Base-by-base conservation (phyloP, 129 eudicot species). In the Glebionis coronaria region DNA sequence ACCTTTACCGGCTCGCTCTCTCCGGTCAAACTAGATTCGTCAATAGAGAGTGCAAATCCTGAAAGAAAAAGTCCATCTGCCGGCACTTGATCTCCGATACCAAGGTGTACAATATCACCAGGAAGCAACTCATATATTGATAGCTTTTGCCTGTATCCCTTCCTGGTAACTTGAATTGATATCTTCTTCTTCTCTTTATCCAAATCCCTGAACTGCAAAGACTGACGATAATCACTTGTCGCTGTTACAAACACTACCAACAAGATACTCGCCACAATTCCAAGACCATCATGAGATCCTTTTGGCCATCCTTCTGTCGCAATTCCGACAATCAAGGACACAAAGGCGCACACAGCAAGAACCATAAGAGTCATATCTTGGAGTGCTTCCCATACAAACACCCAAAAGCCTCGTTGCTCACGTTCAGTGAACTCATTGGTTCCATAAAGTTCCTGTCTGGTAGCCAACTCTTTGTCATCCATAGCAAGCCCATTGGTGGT, bases 351-450 rank as follows among this genome's bases (percentile, higher is more conserved):
- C 1, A 72, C 88, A 5, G 83, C 96, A 44, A 91, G 96, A 70
- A 91, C 90, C 98, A 91, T 88, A 21, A 91, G 93, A 9, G 98
- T 91, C 96, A 88, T 91, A 54, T 91, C 98, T 18, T 91, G 96
- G 28, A 91, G 91, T 15, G 98, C 94, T 80, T 91, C 98, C 88
- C 85, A 88, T 25, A 91, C 94, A 70, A 85, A 91, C 38, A 91
- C 79, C 87, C 85, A 91, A 74, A 88, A 91, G 78, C 95, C 78
- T 14, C 67, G 69, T 3, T 68, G 73, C 58, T 79, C 88, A 40
- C 72, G 61, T 64, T 91, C 96, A 4, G 85, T 73, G 77, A 91
- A 91, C 51, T 85, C 82, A 69, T 91, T 91, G 25, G 80, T 83
- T 44, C 98, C 98, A 61, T 55, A 91, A 35, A 85, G 69, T 63